Evolutionary conservation across 805 yeast species (phyloP), one percentile per base, ranked within the genome.

Genomic region (Kregervanrija pseudodelftensis): DNA sequence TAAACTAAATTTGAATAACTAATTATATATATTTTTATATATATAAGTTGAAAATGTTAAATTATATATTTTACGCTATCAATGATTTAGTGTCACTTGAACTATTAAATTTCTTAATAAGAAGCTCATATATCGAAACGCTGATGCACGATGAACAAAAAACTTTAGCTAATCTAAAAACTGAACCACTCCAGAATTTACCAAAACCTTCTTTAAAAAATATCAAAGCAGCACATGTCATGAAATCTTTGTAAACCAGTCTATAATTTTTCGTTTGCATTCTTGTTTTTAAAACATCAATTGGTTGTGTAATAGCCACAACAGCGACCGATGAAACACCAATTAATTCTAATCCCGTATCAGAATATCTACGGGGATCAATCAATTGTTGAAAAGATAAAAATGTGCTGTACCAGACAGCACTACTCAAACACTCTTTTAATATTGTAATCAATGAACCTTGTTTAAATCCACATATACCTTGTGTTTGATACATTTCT

Each of bases 231-330:
- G 73, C 67, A 57, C 81, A 74, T 15, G 78, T 74, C 55, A 84
- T 63, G 5, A 87, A 69, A 63, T 82, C 87, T 46, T 69, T 72
- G 59, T 82, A 83, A 2, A 76, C 54, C 5, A 61, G 55, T 55
- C 72, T 72, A 12, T 83, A 79, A 57, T 81, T 77, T 55, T 80
- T 77, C 56, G 88, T 77, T 64, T 89, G 96, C 77, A 89, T 77
- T 57, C 95, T 76, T 2, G 96, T 78, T 66, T 90, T 90, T 40
- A 90, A 65, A 2, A 87, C 86, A 65, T 90, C 97, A 30, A 90
- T 68, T 0, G 97, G 97, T 65, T 88, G 98, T 0, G 96, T 90
- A 0, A 76, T 67, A 0, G 76, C 78, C 16, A 86, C 85, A 30
- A 86, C 95, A 0, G 88, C 82, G 3, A 75, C 64, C 0, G 93